Evolutionary conservation across 768 basidiomycete species (phyloP).

Genomic region (Galerina sulciceps): DNA sequence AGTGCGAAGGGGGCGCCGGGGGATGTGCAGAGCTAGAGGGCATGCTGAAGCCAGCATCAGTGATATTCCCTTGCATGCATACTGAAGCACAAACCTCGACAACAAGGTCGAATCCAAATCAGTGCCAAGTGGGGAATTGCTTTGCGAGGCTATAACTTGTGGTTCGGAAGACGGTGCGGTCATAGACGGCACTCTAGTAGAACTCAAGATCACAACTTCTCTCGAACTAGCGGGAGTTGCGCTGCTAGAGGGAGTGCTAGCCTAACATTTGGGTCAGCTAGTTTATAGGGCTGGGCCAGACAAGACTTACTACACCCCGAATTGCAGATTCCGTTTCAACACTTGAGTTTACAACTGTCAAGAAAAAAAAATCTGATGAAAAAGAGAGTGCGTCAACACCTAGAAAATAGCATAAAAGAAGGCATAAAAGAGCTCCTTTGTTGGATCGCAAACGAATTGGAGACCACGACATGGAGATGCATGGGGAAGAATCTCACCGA

Average conservation of each 20-base stretch:
- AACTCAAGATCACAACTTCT: not conserved
- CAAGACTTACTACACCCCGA: not conserved
- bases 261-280: not conserved
- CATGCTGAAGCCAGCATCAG: not conserved
- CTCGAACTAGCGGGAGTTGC: not conserved
- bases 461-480: conserved; percentile 5
- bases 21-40: not conserved
- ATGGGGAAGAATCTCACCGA: conserved; percentile 18
- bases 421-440: conserved; percentile 3
- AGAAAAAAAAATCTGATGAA: not conserved
- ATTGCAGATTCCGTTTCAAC: not conserved
- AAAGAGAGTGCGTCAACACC: not conserved
- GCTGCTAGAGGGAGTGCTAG: not conserved
- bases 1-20: not conserved
- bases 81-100: not conserved
- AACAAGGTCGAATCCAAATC: not conserved
- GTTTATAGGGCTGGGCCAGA: too few species aligned
- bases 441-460: conserved; percentile 8
- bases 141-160: not conserved
- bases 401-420: not conserved
- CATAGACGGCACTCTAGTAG: conserved; percentile 3
- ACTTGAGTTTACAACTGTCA: conserved; percentile 2
- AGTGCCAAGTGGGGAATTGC: conserved; percentile 1
- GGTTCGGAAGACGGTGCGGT: not conserved
- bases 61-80: not conserved